Conservation (phyloP, 2,329 filamentous ascomycete species). For the Penicillium hesseltinei region DNA sequence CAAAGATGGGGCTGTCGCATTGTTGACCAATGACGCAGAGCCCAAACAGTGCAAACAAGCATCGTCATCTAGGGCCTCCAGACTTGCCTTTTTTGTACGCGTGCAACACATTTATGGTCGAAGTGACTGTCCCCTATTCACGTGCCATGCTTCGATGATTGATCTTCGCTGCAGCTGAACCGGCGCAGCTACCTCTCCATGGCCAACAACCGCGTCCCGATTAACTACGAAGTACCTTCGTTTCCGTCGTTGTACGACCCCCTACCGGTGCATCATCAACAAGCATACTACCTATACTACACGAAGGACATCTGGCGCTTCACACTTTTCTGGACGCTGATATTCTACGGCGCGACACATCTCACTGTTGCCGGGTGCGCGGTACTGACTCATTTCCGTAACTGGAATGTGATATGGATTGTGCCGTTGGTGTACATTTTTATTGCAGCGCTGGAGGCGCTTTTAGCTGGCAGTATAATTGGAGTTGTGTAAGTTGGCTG, state of each 20-base stretch:
- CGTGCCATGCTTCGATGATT: slow-evolving; percentile 3
- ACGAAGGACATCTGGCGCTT: slow-evolving; percentile 80
- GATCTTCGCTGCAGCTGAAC: neutral
- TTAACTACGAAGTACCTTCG: slow-evolving; percentile 64
- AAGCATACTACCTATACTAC: slow-evolving; percentile 67
- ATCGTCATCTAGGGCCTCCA: slow-evolving; percentile 9
- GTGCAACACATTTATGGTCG: neutral
- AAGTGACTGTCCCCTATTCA: neutral
- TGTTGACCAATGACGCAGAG: neutral
- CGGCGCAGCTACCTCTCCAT: slow-evolving; percentile 16
- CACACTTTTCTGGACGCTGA: slow-evolving; percentile 80
- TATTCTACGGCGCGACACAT: slow-evolving; percentile 75
- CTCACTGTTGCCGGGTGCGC: slow-evolving; percentile 69
- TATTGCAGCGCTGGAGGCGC: slow-evolving; percentile 71
- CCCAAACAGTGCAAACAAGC: slow-evolving; percentile 37
- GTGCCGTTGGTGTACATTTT: slow-evolving; percentile 69
- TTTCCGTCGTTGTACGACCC: slow-evolving; percentile 86
- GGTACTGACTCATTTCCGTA: slow-evolving; percentile 63
- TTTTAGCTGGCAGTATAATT: slow-evolving; percentile 77
- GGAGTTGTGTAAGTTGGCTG: slow-evolving; percentile 66
- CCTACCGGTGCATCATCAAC: slow-evolving; percentile 55
- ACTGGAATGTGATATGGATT: slow-evolving; percentile 59
- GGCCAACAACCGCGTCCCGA: slow-evolving; percentile 47
- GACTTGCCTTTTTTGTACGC: slow-evolving; percentile 3
- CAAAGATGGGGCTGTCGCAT: slow-evolving; percentile 25